A percentile compares a stretch with the other conserved stretches of the same genome.
Conservation (phyloP, 192 early-diverging fungal species). For the Helicostylum pulchrum region DNA sequence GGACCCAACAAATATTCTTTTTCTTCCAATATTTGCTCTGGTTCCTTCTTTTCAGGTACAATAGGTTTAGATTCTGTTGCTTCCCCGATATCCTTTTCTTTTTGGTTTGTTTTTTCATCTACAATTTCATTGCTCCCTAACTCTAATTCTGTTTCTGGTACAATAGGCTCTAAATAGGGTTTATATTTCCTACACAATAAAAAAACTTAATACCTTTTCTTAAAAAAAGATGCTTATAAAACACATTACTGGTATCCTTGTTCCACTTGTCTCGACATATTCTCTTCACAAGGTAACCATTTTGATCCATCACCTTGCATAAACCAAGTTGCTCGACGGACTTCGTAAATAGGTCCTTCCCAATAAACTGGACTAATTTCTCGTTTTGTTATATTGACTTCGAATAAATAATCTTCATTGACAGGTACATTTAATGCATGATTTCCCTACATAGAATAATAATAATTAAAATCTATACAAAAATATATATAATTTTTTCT, state of each 20-base stretch:
- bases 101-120: background rate
- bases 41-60: background rate
- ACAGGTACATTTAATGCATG: slow-evolving; percentile 51
- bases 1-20: slow-evolving; percentile 61
- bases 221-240: background rate
- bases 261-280: slow-evolving; percentile 75
- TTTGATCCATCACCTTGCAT: slow-evolving; percentile 57
- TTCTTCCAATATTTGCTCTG: background rate
- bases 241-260: slow-evolving; percentile 61
- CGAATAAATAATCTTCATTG: slow-evolving; percentile 77
- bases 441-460: slow-evolving; percentile 15
- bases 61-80: background rate
- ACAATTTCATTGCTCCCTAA: background rate
- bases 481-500: background rate
- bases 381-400: slow-evolving; percentile 68
- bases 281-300: slow-evolving; percentile 80
- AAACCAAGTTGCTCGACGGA: slow-evolving; percentile 85
- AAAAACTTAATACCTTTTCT: background rate
- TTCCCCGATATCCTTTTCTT: background rate
- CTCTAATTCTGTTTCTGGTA: slow-evolving; percentile 2
- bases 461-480: background rate
- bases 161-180: slow-evolving; percentile 5
- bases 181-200: slow-evolving; percentile 11
- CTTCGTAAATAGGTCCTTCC: slow-evolving; percentile 77
- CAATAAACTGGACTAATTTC: slow-evolving; percentile 77